Percentiles rank a stretch among this genome's conserved stretches.
Conservation (phyloP, 2,329 filamentous ascomycete species). For the Alternaria angustiovoidea region DNA sequence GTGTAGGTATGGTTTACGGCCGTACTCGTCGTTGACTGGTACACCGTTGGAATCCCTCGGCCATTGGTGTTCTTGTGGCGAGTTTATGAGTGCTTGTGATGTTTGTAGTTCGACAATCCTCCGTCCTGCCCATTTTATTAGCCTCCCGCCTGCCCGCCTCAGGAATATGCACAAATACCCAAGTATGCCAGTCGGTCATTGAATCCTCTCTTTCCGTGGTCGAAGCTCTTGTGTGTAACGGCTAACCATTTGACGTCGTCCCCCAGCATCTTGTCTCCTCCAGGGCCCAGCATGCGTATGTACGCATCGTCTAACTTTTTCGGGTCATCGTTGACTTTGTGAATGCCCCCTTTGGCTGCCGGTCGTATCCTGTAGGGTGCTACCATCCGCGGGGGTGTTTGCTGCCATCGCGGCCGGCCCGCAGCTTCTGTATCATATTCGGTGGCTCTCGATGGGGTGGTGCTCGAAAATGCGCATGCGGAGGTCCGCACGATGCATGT, state of each 20-base stretch:
- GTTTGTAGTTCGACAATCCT: conserved; percentile 70
- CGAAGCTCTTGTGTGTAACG: conserved; percentile 97
- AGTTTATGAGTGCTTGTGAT: conserved; percentile 67
- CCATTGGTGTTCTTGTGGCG: conserved; percentile 47
- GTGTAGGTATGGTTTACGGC: conserved; percentile 73
- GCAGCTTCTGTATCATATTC: conserved; percentile 45
- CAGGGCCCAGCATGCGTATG: conserved; percentile 74
- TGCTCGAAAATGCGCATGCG: conserved; percentile 47
- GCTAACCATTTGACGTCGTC: conserved; percentile 97
- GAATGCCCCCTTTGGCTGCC: conserved; percentile 65
- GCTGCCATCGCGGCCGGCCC: conserved; percentile 58
- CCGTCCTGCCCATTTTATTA: conserved; percentile 60
- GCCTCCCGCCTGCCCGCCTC: not conserved
- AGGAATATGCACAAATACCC: conserved; percentile 63
- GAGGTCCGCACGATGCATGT: conserved; percentile 44
- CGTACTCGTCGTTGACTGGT: conserved; percentile 45
- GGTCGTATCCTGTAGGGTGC: conserved; percentile 64
- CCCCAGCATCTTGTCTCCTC: conserved; percentile 75
- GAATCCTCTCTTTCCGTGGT: conserved; percentile 91
- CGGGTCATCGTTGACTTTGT: conserved; percentile 78
- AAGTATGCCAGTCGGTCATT: conserved; percentile 93
- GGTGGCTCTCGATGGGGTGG: conserved; percentile 29
- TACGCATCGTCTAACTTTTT: conserved; percentile 80
- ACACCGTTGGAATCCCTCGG: conserved; percentile 28
- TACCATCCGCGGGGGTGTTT: conserved; percentile 58